Conservation (phyloP, 2,329 filamentous ascomycete genomes). For the Ambrosiella xylebori region DNA sequence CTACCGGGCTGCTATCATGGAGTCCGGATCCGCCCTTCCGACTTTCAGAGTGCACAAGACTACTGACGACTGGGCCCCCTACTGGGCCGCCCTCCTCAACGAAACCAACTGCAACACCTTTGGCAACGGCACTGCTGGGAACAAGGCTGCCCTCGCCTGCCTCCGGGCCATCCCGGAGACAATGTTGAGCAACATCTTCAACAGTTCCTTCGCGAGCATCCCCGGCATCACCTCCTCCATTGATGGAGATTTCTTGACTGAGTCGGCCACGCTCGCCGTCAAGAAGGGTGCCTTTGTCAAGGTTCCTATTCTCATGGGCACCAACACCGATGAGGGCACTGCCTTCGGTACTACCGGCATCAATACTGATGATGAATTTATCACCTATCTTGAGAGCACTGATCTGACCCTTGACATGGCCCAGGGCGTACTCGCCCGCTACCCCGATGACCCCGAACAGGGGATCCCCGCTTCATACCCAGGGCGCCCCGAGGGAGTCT, state of each 20-base stretch:
- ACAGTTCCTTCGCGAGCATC: conserved; percentile 12
- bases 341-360: conserved; percentile 35
- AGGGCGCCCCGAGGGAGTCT: conserved; percentile 18
- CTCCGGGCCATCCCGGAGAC: conserved; percentile 19
- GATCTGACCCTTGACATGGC: conserved; percentile 18
- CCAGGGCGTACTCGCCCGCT: conserved; percentile 25
- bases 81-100: conserved; percentile 19
- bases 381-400: conserved; percentile 20
- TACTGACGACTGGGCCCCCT: conserved; percentile 16
- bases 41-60: conserved; percentile 13
- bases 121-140: conserved; percentile 5
- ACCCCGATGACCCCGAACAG: conserved; percentile 31
- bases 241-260: conserved; percentile 27
- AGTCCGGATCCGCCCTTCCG: conserved; percentile 27
- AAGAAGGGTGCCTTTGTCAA: conserved; percentile 41
- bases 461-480: conserved; percentile 29
- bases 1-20: conserved; percentile 34
- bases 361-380: conserved; percentile 37
- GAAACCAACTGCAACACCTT: conserved; percentile 16
- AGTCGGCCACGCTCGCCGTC: conserved; percentile 32
- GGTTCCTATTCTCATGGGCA: conserved; percentile 45
- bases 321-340: conserved; percentile 48
- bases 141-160: conserved; percentile 18
- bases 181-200: conserved; percentile 19
- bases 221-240: conserved; percentile 15